Percentiles rank a stretch among this genome's conserved stretches.
phyloP scores from a whole-genome alignment of 306 rosid species.

The Lathyrus oleraceus region DNA sequence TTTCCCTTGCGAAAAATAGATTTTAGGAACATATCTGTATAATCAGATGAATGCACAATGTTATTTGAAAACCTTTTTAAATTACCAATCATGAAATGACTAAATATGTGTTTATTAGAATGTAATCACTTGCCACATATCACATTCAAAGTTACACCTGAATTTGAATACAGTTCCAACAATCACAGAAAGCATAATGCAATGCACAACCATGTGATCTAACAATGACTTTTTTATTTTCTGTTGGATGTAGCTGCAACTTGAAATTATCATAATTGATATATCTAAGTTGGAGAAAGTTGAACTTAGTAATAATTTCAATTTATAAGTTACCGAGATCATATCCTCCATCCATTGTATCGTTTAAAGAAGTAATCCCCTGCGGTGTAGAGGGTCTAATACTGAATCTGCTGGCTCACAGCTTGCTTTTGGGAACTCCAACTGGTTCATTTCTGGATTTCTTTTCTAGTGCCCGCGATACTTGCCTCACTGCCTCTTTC shows the following conservation, averaged over 20 bases:
- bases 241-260: neutral
- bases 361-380: slow-evolving; percentile 2
- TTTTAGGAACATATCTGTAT: no score
- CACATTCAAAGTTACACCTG: neutral
- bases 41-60: neutral
- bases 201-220: neutral
- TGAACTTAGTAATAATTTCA: slow-evolving; percentile 16
- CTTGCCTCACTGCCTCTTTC: slow-evolving; percentile 74
- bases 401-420: slow-evolving; percentile 42
- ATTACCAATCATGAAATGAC: neutral
- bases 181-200: neutral
- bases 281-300: neutral
- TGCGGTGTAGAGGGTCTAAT: neutral
- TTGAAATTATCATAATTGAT: neutral
- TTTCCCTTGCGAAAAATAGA: no score
- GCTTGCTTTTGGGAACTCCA: slow-evolving; percentile 79
- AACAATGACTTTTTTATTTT: neutral
- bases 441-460: slow-evolving; percentile 62
- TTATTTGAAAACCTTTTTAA: neutral
- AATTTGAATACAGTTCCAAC: neutral
- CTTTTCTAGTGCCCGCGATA: slow-evolving; percentile 78
- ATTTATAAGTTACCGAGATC: neutral
- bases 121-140: neutral
- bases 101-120: neutral
- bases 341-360: neutral